phyloP scores from a whole-genome alignment of 2,329 filamentous ascomycete species.

The Grosmannia huntii region DNA sequence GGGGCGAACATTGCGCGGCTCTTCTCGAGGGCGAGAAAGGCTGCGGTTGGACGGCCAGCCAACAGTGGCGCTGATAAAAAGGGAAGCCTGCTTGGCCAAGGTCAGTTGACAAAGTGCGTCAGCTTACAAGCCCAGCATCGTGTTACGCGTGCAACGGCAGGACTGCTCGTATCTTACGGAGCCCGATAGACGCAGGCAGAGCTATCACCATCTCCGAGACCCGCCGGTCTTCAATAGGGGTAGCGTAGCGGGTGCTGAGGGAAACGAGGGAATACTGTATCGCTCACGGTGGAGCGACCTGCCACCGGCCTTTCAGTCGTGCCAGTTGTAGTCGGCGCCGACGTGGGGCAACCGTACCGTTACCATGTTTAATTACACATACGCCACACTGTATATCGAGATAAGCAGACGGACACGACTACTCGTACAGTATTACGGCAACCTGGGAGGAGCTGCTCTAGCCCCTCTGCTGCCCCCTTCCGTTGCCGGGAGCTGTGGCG shows the following conservation, averaged over 20 bases:
- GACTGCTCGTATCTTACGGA: too few relatives aligned
- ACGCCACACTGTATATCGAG: background rate
- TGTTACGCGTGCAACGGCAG: too few relatives aligned
- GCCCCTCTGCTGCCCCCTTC: too few relatives aligned
- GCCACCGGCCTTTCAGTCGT: background rate
- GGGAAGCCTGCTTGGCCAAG: background rate
- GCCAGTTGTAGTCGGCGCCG: background rate
- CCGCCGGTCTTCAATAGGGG: too few relatives aligned
- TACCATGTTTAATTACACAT: background rate
- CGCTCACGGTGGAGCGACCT: constrained; percentile 5
- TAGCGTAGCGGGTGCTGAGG: background rate
- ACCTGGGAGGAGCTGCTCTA: too few relatives aligned
- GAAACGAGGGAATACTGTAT: background rate
- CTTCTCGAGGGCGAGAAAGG: background rate
- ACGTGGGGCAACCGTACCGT: background rate
- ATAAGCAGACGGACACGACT: too few relatives aligned
- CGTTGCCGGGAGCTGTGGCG: too few relatives aligned
- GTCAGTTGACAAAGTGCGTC: background rate
- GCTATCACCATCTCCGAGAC: too few relatives aligned
- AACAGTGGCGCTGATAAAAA: background rate
- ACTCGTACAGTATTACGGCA: too few relatives aligned
- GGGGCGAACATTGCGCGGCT: background rate
- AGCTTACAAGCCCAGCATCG: background rate
- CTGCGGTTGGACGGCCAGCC: background rate
- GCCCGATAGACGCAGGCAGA: too few relatives aligned